These are phyloP conservation scores for Stagonosporopsis vannaccii DNA, from an alignment of 2,329 filamentous ascomycete species.

Conservation along the genomic window DNA sequence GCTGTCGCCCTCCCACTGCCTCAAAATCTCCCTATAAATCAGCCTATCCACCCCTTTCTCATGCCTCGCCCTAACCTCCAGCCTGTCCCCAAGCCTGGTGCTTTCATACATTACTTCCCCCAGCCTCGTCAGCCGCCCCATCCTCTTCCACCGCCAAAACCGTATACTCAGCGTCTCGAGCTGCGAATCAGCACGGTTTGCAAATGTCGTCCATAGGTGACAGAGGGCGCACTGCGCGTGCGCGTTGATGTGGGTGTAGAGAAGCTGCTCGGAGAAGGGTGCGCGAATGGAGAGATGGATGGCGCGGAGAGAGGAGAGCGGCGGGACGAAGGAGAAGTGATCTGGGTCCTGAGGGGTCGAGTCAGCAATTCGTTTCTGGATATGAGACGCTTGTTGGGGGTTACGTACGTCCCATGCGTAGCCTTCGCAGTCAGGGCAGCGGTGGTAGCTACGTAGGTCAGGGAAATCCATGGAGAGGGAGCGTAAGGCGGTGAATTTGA, in stretches of 20 bases:
- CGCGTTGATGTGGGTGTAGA: conserved; percentile 1
- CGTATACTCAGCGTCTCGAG: conserved; percentile 14
- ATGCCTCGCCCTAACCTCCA: not conserved
- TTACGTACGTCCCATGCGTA: conserved; percentile 3
- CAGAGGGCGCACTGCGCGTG: conserved; percentile 19
- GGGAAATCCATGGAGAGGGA: conserved; percentile 5
- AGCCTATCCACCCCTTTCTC: not conserved
- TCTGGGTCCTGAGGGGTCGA: not conserved
- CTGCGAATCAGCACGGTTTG: not conserved
- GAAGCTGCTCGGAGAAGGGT: not conserved
- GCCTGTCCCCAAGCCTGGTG: not conserved
- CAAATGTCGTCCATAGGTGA: conserved; percentile 11
- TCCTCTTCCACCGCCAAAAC: conserved; percentile 21
- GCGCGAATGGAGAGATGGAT: conserved; percentile 6
- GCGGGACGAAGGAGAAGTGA: conserved; percentile 8
- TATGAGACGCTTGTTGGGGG: not conserved
- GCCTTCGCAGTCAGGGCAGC: conserved; percentile 1
- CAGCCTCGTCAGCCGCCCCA: not conserved
- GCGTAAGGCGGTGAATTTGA: not conserved
- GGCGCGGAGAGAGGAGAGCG: not conserved
- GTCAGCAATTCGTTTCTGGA: not conserved
- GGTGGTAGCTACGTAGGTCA: not conserved
- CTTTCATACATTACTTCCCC: conserved; percentile 1
- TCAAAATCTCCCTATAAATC: not conserved
- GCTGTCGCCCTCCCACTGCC: not conserved